phyloP scores from a whole-genome alignment of 2,329 filamentous ascomycete genomes.

The Dactylellina cionopaga region DNA sequence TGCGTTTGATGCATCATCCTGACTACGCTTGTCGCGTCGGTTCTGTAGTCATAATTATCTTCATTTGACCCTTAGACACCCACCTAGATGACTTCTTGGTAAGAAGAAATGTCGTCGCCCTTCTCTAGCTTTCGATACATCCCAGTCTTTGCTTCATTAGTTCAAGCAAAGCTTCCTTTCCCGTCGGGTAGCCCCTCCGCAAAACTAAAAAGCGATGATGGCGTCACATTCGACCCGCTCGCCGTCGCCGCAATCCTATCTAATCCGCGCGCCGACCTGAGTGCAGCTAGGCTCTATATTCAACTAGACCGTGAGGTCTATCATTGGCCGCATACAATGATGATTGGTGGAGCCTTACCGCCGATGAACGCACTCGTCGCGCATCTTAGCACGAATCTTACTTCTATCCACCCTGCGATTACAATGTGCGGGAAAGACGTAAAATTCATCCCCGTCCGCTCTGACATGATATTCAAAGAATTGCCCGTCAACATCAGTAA shows the following conservation, averaged over 20 bases:
- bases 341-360: slow-evolving; percentile 58
- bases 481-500: slow-evolving; percentile 58
- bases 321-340: slow-evolving; percentile 59
- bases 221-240: slow-evolving; percentile 59
- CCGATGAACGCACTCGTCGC: slow-evolving; percentile 59
- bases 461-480: slow-evolving; percentile 59
- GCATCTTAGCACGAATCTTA: slow-evolving; percentile 56
- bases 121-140: slow-evolving; percentile 1
- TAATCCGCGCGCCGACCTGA: slow-evolving; percentile 58
- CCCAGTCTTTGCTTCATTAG: not conserved
- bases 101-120: not conserved
- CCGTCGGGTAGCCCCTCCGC: slow-evolving; percentile 11
- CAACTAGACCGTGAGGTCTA: slow-evolving; percentile 58
- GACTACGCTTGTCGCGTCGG: not conserved
- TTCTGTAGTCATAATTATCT: too few species aligned
- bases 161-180: slow-evolving; percentile 18
- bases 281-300: slow-evolving; percentile 58
- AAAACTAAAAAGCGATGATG: slow-evolving; percentile 20
- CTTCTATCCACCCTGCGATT: slow-evolving; percentile 57
- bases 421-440: slow-evolving; percentile 58
- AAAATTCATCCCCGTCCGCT: slow-evolving; percentile 57
- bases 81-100: too few species aligned
- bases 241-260: slow-evolving; percentile 59
- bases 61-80: too few species aligned
- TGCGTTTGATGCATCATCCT: too few species aligned